Conservation (phyloP, 331 rosid species). For the Phaseolus coccineus region DNA sequence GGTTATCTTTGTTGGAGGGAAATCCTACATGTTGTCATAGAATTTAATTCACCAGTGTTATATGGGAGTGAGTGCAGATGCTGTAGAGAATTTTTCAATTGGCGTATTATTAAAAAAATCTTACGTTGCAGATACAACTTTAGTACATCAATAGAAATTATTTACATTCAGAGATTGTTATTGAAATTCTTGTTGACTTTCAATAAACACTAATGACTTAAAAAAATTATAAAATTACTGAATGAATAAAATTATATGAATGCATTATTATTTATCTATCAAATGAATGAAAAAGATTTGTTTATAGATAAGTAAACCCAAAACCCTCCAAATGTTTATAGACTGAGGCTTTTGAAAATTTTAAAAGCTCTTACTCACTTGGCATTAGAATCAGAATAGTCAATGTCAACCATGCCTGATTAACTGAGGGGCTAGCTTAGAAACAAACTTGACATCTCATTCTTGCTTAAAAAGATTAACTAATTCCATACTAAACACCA, state of each 20-base stretch:
- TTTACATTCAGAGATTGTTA: not conserved
- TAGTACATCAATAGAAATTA: conserved; percentile 2
- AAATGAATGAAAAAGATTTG: not conserved
- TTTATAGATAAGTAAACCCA: not conserved
- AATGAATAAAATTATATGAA: not conserved
- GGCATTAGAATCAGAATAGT: not conserved
- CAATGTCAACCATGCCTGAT: not conserved
- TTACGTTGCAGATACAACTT: not conserved
- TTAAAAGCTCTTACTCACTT: not conserved
- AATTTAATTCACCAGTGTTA: conserved; percentile 11
- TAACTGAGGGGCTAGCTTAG: no score
- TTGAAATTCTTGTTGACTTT: not conserved
- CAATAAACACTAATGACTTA: not conserved
- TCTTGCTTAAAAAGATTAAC: no score
- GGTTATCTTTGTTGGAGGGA: not conserved
- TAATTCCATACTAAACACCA: no score
- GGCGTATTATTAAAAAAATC: not conserved
- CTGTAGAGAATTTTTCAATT: not conserved
- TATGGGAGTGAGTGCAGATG: conserved; percentile 13
- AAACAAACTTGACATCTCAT: not conserved
- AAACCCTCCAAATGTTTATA: not conserved
- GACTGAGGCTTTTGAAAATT: not conserved
- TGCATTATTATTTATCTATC: conserved; percentile 9
- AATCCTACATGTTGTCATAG: conserved; percentile 2
- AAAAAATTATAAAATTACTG: not conserved